Evolutionary conservation across 2,329 filamentous ascomycete species (phyloP), one percentile per base, ranked within the genome.

Genomic region (Ophiostoma novo-ulmi): DNA sequence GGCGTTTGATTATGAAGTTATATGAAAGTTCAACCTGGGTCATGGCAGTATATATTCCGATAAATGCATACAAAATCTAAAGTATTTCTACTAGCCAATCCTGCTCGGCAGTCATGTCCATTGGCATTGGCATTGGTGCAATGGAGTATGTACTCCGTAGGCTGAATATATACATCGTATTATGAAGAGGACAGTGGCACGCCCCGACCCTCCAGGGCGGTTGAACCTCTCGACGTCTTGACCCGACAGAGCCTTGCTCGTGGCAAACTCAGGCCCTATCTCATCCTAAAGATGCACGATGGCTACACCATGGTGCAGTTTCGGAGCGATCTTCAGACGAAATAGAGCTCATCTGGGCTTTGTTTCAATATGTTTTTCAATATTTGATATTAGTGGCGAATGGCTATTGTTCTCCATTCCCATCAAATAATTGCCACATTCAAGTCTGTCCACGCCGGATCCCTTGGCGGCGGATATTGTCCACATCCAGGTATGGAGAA

Each of bases 11-110:
- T 14, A 5, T 58, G 14, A 14, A 13, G 38, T 13, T 11, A 39
- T 48, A n/a, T n/a, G 52, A 48, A 48, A 68, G 66, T 38, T 65
- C 35, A 65, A 41, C 63, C 63, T 38, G 35, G 35, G 52, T 55
- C 17, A 65, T 39, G 26, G 55, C 48, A 13, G 22, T 26, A 61
- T n/a, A 61, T 55, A 55, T 48, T 13, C 5, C 4, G 22, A 61
- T 3, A 55, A 22, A 55, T 55, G 2, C n/a, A 55, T 10, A 55
- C 4, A 26, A 55, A 39, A 39, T 39, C 38, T 8, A 10, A 39
- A 11, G 11, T 11, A 39, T 8, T 39, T 39, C 38, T 8, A 31
- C 31, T 31, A 2, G 2, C 31, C 3, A 31, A 31, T 31, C 31
- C 31, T 31, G 31, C 31, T 31, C 31, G 3, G 31, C 31, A 31